Evolutionary conservation across 208 protist genomes (phyloP), one percentile per base, ranked within the genome.

Genomic region (Tetramitus jugosus): DNA sequence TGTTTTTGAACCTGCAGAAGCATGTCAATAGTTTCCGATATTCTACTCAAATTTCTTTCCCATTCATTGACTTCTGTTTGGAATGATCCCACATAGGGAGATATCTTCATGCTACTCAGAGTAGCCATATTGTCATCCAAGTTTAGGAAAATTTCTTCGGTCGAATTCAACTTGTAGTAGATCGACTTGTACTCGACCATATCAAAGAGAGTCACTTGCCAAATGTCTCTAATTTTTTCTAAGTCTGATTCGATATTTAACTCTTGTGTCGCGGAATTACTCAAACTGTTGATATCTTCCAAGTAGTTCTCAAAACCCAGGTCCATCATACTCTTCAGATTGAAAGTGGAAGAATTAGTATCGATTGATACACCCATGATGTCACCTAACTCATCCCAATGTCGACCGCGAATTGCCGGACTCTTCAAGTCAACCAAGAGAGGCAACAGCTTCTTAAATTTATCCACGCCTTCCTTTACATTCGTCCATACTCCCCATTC

Each of bases 401-500:
- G 94, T 33, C 94, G 88, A 43, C 83, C 84, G 8, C 94, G 89
- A 40, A 97, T 94, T 8, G 94, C 94, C 20, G 84, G 85, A 39
- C 95, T 97, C 72, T 92, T 92, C n/a, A 98, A 85, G 76, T 98
- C 94, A 68, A 92, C 86, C 61, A 99, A 93, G 60, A 98, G 91
- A 33, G 96, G 95, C 82, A 99, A 86, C 6, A 94, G 88, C 77
- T 89, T 89, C 83, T 94, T 93, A 80, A 99, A 95, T 64, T 94
- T 85, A 65, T 97, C 94, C 33, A 99, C 94, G 61, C 93, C 85
- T 49, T 98, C 92, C 81, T 94, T 91, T 31, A 97, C 84, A 60
- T 85, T 86, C 56, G 88, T 85, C 91, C 92, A 97, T 37, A 97
- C 92, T 53, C 96, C 90, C 76, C 90, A 89, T 56, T 89, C 82